Percentiles rank a stretch among this genome's conserved stretches.
phyloP scores from a whole-genome alignment of 768 basidiomycete species.

The Tricholoma bakamatsutake region DNA sequence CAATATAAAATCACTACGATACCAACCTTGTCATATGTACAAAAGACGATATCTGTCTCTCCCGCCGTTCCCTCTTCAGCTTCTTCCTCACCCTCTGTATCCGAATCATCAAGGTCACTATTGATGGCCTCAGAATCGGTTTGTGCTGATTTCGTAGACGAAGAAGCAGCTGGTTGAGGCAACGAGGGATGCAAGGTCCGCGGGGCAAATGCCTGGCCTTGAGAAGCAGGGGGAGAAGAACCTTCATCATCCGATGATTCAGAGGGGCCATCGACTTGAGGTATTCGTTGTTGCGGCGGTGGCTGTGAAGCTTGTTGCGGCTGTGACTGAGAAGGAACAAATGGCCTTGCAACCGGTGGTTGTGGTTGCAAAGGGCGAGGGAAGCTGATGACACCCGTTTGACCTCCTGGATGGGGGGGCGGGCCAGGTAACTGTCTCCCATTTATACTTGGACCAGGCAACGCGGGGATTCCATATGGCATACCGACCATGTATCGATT shows the following conservation, averaged over 20 bases:
- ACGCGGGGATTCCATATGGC: constrained; percentile 51
- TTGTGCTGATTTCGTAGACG: constrained; percentile 26
- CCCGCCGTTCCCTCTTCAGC: constrained; percentile 68
- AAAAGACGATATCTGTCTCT: constrained; percentile 92
- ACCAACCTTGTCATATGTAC: constrained; percentile 94
- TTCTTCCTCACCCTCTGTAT: constrained; percentile 82
- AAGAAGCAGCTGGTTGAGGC: constrained; percentile 49
- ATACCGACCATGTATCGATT: constrained; percentile 56
- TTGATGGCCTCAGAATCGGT: constrained; percentile 85
- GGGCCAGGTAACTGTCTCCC: constrained; percentile 38
- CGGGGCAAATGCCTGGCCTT: constrained; percentile 57
- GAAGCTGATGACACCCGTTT: constrained; percentile 55
- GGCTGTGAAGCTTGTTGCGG: constrained; percentile 10
- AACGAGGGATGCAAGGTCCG: constrained; percentile 69
- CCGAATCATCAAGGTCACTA: constrained; percentile 94
- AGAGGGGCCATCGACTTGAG: constrained; percentile 80
- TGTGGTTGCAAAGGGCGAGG: constrained; percentile 29
- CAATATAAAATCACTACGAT: constrained; percentile 2
- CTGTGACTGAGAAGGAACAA: constrained; percentile 16
- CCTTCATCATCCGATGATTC: constrained; percentile 59
- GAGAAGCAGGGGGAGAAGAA: constrained; percentile 60
- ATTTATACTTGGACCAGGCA: constrained; percentile 62
- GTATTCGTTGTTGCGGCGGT: constrained; percentile 38
- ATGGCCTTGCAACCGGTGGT: constrained; percentile 21
- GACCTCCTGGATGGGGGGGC: constrained; percentile 48